Conservation (phyloP, 2,329 filamentous ascomycete species). For the Cladosporium sp. region DNA sequence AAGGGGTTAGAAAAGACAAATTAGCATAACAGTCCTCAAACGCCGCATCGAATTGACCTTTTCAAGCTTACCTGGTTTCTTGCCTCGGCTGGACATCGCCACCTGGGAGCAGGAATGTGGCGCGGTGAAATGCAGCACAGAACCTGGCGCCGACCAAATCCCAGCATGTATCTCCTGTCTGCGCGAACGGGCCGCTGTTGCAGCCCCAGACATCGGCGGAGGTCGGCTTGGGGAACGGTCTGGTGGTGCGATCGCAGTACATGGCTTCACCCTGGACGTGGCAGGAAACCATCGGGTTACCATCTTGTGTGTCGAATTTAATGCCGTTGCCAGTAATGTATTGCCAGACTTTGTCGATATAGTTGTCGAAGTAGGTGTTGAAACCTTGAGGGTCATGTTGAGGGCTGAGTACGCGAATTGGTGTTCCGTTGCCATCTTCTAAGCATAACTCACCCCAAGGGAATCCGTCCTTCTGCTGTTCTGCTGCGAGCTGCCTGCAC, state of each 20-base stretch:
- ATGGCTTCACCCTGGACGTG: constrained; percentile 43
- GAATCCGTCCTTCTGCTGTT: constrained; percentile 54
- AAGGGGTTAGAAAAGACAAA: background rate
- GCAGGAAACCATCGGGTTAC: constrained; percentile 54
- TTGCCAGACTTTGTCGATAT: constrained; percentile 54
- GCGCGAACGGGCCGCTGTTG: constrained; percentile 56
- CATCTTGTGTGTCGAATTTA: constrained; percentile 64
- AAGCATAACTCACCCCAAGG: constrained; percentile 62
- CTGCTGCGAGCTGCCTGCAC: constrained; percentile 53
- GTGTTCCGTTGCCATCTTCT: constrained; percentile 35
- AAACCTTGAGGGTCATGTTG: constrained; percentile 45
- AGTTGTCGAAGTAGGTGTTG: constrained; percentile 50
- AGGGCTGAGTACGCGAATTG: constrained; percentile 41
- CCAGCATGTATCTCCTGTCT: constrained; percentile 41
- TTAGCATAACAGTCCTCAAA: background rate
- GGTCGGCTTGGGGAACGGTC: constrained; percentile 57
- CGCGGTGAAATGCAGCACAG: constrained; percentile 73
- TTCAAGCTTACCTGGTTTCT: constrained; percentile 17
- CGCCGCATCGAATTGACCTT: background rate
- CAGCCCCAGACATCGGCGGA: constrained; percentile 67
- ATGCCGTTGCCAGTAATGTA: constrained; percentile 49
- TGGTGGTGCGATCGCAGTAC: constrained; percentile 41
- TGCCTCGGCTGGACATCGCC: constrained; percentile 51
- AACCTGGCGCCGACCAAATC: constrained; percentile 69
- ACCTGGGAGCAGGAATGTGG: constrained; percentile 59